These are phyloP conservation scores for Paxillus rubicundulus DNA, from an alignment of 768 basidiomycete species.

Conservation along the genomic window DNA sequence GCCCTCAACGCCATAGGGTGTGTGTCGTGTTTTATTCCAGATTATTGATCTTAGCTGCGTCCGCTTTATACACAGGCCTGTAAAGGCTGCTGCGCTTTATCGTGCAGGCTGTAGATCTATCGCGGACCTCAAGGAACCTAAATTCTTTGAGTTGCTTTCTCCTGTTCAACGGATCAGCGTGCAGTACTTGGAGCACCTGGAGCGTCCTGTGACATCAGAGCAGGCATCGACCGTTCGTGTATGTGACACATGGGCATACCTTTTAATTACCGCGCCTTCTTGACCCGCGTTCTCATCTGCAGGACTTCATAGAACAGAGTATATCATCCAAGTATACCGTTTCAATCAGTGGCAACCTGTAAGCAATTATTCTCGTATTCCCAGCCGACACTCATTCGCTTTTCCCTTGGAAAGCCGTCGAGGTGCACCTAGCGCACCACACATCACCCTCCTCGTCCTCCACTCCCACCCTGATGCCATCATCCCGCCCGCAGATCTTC, in stretches of 20 bases:
- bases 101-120: conserved; percentile 48
- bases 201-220: conserved; percentile 34
- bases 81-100: conserved; percentile 43
- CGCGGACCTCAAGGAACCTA: conserved; percentile 39
- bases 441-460: conserved; percentile 14
- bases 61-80: conserved; percentile 6
- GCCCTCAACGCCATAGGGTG: conserved; percentile 51
- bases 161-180: conserved; percentile 37
- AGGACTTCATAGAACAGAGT: conserved; percentile 51
- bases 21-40: conserved; percentile 1
- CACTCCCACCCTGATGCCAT: conserved; percentile 12
- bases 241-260: conserved; percentile 13
- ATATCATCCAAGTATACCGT: conserved; percentile 49
- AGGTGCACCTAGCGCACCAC: conserved; percentile 22
- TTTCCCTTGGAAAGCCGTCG: conserved; percentile 45
- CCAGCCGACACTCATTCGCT: background rate
- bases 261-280: no score
- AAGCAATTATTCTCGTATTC: conserved; percentile 26
- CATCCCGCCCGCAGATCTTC: conserved; percentile 17
- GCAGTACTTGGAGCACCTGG: conserved; percentile 41
- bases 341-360: conserved; percentile 57
- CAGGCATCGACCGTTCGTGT: conserved; percentile 50
- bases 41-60: background rate
- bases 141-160: conserved; percentile 39
- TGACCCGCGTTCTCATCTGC: background rate